These are phyloP conservation scores for Nakataea oryzae DNA, from an alignment of 2,329 filamentous ascomycete genomes.

Conservation along the genomic window DNA sequence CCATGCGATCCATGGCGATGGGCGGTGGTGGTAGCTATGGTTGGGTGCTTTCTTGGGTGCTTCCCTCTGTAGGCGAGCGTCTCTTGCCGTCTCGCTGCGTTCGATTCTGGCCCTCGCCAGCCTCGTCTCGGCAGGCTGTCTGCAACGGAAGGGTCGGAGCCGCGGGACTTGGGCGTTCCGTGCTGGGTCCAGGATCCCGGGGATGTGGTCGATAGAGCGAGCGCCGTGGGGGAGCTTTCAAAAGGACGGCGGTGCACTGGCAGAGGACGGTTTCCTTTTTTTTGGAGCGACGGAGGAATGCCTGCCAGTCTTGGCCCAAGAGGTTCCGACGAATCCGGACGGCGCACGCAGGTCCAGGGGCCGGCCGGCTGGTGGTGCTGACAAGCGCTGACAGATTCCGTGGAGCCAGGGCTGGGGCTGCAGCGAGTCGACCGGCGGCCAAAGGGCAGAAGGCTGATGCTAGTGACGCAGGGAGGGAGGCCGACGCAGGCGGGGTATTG, in stretches of 20 bases:
- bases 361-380: background rate
- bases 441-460: background rate
- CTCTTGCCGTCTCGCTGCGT: background rate
- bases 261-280: background rate
- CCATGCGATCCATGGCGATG: constrained; percentile 38
- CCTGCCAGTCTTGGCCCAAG: background rate
- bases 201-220: background rate
- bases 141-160: background rate
- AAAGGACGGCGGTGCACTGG: background rate
- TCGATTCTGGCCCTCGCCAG: too few species aligned
- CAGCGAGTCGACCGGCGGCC: background rate
- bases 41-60: background rate
- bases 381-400: background rate
- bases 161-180: background rate
- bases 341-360: background rate
- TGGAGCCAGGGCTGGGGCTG: background rate
- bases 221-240: background rate
- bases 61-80: background rate
- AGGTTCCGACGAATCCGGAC: too few species aligned
- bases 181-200: background rate
- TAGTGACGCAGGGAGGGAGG: background rate
- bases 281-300: background rate
- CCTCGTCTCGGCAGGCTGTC: background rate
- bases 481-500: background rate
- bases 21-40: background rate